A percentile compares a stretch with the other conserved stretches of the same genome.
phyloP scores from a whole-genome alignment of 257 asterid genomes.

The Nemophila menziesii region DNA sequence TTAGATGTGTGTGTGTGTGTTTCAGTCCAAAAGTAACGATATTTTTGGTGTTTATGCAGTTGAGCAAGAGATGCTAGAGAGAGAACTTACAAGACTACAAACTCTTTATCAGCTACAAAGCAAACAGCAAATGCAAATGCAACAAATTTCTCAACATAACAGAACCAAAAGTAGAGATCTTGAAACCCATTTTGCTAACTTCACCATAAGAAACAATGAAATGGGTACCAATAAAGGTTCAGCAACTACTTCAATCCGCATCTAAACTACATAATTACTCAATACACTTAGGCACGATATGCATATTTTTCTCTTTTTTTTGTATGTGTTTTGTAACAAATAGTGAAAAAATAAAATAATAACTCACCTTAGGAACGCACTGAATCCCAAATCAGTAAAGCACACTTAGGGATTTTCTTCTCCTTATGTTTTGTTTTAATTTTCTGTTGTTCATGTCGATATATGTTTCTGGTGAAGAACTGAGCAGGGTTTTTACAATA shows the following conservation, averaged over 20 bases:
- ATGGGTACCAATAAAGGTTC: constrained; percentile 11
- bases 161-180: constrained; percentile 37
- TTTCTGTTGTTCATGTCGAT: neutral
- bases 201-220: constrained; percentile 28
- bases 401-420: no score
- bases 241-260: constrained; percentile 15
- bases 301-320: no score
- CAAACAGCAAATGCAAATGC: constrained; percentile 39
- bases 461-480: neutral
- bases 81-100: constrained; percentile 72
- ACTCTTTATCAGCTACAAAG: constrained; percentile 36
- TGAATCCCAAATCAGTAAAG: no score
- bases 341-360: no score
- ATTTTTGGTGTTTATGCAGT: constrained; percentile 25
- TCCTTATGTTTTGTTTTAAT: neutral
- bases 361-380: no score
- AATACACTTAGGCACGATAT: neutral
- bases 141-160: constrained; percentile 32
- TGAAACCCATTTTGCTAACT: constrained; percentile 22
- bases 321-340: no score
- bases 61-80: constrained; percentile 82
- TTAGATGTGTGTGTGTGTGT: neutral
- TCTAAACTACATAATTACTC: constrained; percentile 10
- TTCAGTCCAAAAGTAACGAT: neutral
- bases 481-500: constrained; percentile 9